Conservation (phyloP, 2,329 filamentous ascomycete genomes). For the Fusarium penzigii region DNA sequence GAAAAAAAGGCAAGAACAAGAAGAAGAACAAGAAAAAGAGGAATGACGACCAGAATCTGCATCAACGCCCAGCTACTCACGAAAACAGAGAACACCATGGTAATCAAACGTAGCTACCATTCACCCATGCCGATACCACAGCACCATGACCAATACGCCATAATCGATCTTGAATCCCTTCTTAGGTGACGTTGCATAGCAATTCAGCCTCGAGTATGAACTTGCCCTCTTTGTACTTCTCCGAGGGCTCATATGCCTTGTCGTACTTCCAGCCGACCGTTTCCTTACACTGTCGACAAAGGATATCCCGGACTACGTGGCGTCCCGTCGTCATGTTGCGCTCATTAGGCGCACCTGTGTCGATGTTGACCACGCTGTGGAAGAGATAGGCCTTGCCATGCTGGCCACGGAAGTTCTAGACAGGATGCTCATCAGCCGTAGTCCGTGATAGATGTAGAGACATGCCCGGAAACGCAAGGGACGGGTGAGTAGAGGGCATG, state of each 20-base stretch:
- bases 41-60: too few species aligned
- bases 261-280: constrained; percentile 99
- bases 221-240: constrained; percentile 99
- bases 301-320: constrained; percentile 92
- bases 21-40: too few species aligned
- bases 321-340: constrained; percentile 97
- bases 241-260: constrained; percentile 85
- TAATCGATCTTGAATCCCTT: too few species aligned
- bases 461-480: not conserved
- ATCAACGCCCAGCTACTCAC: too few species aligned
- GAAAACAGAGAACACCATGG: too few species aligned
- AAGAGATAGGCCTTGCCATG: constrained; percentile 98
- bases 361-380: constrained; percentile 89
- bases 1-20: too few species aligned
- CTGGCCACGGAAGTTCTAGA: constrained; percentile 94
- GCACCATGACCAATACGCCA: too few species aligned
- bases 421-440: constrained; percentile 5
- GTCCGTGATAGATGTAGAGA: constrained; percentile 1
- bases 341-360: constrained; percentile 80
- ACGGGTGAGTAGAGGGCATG: constrained; percentile 13
- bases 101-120: too few species aligned
- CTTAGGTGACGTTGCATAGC: constrained; percentile 72
- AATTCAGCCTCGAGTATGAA: constrained; percentile 94
- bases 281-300: constrained; percentile 86
- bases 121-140: too few species aligned